Evolutionary conservation across 768 basidiomycete species (phyloP).

Genomic region (Filobasidium floriforme): DNA sequence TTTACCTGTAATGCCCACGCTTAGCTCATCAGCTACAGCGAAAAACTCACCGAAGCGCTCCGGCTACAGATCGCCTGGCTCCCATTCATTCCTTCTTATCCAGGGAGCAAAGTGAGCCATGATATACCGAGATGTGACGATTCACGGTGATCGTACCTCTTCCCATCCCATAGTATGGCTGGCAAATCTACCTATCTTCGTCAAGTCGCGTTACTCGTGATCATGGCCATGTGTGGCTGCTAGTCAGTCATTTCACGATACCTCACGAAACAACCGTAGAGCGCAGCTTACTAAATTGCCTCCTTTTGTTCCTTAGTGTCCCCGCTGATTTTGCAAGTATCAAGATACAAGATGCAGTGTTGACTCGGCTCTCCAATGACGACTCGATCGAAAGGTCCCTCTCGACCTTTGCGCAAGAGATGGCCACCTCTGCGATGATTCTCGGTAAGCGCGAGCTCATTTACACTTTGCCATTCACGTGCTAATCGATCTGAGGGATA

Average conservation of each 20-base stretch:
- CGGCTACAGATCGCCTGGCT: conserved; percentile 2
- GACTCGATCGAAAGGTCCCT: conserved; percentile 77
- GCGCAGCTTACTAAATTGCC: too few relatives aligned
- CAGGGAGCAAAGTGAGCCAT: conserved; percentile 60
- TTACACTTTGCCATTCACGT: neutral
- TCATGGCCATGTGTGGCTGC: conserved; percentile 84
- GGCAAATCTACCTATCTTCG: conserved; percentile 91
- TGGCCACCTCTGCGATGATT: conserved; percentile 87
- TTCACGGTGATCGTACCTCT: neutral
- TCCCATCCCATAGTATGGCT: conserved; percentile 54
- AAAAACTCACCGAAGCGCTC: neutral
- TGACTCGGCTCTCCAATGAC: conserved; percentile 86
- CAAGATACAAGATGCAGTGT: conserved; percentile 72
- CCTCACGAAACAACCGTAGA: too few relatives aligned
- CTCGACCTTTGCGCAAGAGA: conserved; percentile 92
- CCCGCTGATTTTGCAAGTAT: conserved; percentile 92
- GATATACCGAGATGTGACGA: neutral
- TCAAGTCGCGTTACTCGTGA: conserved; percentile 70
- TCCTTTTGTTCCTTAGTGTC: too few relatives aligned
- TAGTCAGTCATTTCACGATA: conserved; percentile 53
- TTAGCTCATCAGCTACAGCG: neutral
- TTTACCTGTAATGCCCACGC: conserved; percentile 58
- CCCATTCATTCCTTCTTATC: conserved; percentile 67
- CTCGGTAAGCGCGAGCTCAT: conserved; percentile 52
- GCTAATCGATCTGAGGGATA: neutral